Evolutionary conservation across 1,284 basidiomycete genomes (phyloP).

Genomic region (Sporisorium sorghi): DNA sequence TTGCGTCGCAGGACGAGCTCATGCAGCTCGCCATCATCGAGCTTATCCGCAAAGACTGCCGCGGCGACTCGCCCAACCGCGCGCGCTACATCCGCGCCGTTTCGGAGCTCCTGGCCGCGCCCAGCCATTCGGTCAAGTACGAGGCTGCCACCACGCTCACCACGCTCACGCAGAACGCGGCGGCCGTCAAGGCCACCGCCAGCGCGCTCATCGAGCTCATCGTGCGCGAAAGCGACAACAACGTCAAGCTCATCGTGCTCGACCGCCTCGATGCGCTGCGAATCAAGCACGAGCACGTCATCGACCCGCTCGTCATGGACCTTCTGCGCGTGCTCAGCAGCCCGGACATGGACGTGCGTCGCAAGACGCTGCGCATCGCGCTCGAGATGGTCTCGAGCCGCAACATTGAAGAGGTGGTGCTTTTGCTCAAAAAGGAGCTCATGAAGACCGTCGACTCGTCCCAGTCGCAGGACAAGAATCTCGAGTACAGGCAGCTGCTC

Average conservation of each 20-base stretch:
- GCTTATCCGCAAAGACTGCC: conserved; percentile 90
- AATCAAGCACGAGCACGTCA: conserved; percentile 87
- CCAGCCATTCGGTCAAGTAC: conserved; percentile 96
- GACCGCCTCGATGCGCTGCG: conserved; percentile 88
- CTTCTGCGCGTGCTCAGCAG: conserved; percentile 90
- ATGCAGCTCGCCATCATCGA: conserved; percentile 97
- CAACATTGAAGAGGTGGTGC: conserved; percentile 97
- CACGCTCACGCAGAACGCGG: conserved; percentile 92
- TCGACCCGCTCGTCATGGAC: conserved; percentile 95
- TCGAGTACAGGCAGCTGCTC: conserved; percentile 94
- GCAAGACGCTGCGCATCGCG: conserved; percentile 90
- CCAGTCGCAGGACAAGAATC: conserved; percentile 74
- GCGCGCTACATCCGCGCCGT: conserved; percentile 91
- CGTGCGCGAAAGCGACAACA: conserved; percentile 97
- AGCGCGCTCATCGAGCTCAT: conserved; percentile 89
- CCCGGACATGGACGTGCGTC: conserved; percentile 95
- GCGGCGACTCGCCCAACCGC: conserved; percentile 75
- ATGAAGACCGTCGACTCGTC: conserved; percentile 76
- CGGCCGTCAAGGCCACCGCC: conserved; percentile 95
- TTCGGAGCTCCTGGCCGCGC: conserved; percentile 90
- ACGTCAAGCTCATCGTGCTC: conserved; percentile 97
- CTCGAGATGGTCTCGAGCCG: conserved; percentile 93
- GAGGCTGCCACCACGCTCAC: conserved; percentile 97
- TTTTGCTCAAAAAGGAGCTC: conserved; percentile 98
- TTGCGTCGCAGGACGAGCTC: conserved; percentile 87